Evolutionary conservation across 441 rosid species (phyloP), one percentile per base, ranked within the genome.

Genomic region (Croton setiger): DNA sequence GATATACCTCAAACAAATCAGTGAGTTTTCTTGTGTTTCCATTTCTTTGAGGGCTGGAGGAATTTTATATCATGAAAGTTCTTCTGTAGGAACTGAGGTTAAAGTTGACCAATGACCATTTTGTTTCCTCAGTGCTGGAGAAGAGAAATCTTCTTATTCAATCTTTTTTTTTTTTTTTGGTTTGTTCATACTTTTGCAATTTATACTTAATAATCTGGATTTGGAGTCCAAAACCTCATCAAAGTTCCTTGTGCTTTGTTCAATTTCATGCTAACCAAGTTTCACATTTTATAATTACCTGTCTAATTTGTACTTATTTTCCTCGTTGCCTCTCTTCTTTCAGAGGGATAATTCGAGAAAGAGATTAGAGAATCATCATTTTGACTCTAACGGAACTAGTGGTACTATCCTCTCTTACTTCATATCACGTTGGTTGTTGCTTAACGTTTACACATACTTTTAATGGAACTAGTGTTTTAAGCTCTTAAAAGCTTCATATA

Each of bases 261-360:
- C n/a, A 47, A 21, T 39, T 39, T 27, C 31, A 39, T 39, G 7
- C 7, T 39, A 5, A 39, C 51, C 39, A 51, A 58, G 27, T 37
- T 61, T 39, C 23, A 17, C 51, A 54, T 68, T 12, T 18, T 14
- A 55, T 13, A 66, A 64, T 47, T 21, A 63, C 14, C 64, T 13
- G 11, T 56, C 64, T 56, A 45, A 59, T n/a, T 36, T 9, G 27
- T 57, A 47, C 43, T 56, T 54, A 60, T 43, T 62, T 57, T 76
- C 71, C 39, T 52, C 49, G 60, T 27, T 73, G 57, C 59, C 57
- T 57, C 57, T 75, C 15, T 51, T 48, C 49, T 47, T 75, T 80
- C 93, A 96, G 99, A 86, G 89, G 82, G 92, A 91, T 69, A 81
- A 81, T 77, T 80, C 81, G 63, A 93, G 78, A 85, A 96, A 75